Conservation (phyloP, 306 rosid species). For the Canavalia gladiata region DNA sequence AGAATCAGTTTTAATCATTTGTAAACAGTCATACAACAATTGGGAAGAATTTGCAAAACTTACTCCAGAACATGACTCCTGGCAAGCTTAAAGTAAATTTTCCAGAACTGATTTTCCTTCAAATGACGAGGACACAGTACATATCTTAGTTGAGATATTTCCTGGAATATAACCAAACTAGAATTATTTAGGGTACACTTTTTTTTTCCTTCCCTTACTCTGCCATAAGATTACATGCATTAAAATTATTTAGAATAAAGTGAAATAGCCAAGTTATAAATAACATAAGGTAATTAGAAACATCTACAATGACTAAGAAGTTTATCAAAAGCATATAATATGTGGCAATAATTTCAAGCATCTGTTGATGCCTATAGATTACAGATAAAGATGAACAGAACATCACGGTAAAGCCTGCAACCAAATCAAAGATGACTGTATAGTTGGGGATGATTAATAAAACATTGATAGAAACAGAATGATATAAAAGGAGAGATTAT, state of each 20-base stretch:
- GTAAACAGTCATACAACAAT: constrained; percentile 20
- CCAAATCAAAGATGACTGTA: constrained; percentile 27
- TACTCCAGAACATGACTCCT: constrained; percentile 76
- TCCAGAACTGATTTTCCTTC: constrained; percentile 93
- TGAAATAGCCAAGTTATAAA: constrained; percentile 2
- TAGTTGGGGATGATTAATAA: neutral
- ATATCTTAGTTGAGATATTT: constrained; percentile 81
- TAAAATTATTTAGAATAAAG: constrained; percentile 9
- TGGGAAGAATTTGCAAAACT: constrained; percentile 51
- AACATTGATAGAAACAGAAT: no score
- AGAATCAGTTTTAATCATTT: constrained; percentile 7
- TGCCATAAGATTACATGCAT: constrained; percentile 31
- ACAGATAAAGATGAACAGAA: neutral
- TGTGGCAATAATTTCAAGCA: neutral
- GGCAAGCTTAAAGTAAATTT: constrained; percentile 80
- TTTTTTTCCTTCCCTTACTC: neutral
- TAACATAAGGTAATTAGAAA: neutral
- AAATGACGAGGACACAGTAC: constrained; percentile 84
- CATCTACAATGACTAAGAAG: neutral
- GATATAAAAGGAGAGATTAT: no score
- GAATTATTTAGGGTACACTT: constrained; percentile 25
- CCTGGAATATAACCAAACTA: constrained; percentile 61
- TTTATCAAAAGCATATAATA: constrained; percentile 13
- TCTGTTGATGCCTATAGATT: neutral
- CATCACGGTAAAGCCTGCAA: constrained; percentile 8